Percentiles rank a stretch among this genome's conserved stretches.
Conservation (phyloP, 108 stramenopile species). For the Thalassiosira profunda region DNA sequence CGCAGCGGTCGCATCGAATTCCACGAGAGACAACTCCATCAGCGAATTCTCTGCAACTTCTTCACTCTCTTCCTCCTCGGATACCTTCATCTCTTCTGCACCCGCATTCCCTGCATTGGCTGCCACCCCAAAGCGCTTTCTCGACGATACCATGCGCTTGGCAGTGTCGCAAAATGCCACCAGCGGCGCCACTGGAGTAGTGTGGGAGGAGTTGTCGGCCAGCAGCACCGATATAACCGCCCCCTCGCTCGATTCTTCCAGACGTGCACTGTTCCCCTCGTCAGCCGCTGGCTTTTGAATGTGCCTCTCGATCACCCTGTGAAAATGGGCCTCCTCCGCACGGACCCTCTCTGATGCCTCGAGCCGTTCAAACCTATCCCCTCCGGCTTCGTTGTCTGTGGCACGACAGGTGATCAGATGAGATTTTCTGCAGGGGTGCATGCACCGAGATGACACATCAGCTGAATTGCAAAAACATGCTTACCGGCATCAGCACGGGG, state of each 20-base stretch:
- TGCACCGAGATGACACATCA: too few species aligned
- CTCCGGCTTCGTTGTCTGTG: constrained; percentile 1
- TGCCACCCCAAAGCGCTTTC: constrained; percentile 21
- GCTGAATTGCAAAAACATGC: too few species aligned
- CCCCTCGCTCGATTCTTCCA: neutral
- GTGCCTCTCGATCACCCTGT: constrained; percentile 30
- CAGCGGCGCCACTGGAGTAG: constrained; percentile 28
- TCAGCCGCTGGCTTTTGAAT: neutral
- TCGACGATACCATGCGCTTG: constrained; percentile 24
- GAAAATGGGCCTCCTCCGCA: constrained; percentile 26
- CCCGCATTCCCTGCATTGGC: neutral
- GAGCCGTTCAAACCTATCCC: constrained; percentile 45
- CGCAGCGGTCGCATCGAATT: constrained; percentile 32
- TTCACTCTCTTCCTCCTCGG: neutral
- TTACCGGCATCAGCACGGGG: neutral
- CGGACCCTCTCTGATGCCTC: constrained; percentile 28
- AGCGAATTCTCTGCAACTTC: neutral
- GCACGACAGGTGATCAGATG: neutral
- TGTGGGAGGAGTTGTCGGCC: constrained; percentile 10
- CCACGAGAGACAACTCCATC: constrained; percentile 40
- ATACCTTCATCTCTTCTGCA: neutral
- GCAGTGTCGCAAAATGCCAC: constrained; percentile 44
- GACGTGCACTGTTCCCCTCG: neutral
- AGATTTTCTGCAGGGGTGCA: neutral
- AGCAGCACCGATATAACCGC: constrained; percentile 28